Conservation (phyloP, 2,329 filamentous ascomycete genomes). For the Colletotrichum spaethianum region DNA sequence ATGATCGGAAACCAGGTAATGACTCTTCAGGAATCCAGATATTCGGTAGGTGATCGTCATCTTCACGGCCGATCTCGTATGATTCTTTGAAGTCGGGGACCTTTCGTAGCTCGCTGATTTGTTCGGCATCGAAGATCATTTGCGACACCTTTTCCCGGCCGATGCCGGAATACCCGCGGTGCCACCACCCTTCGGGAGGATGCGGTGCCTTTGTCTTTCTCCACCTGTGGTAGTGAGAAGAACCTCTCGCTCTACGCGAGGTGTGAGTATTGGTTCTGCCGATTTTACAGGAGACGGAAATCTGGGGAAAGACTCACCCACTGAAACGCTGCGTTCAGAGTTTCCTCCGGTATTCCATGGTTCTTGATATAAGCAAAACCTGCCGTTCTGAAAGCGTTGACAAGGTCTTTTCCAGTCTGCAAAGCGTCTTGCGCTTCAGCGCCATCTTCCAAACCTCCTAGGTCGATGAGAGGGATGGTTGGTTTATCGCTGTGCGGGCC, state of each 20-base stretch:
- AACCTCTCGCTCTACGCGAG: constrained; percentile 49
- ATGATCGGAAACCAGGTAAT: constrained; percentile 46
- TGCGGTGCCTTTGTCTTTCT: constrained; percentile 52
- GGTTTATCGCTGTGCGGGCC: too few relatives aligned
- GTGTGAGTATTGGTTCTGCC: constrained; percentile 25
- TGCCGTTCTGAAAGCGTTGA: constrained; percentile 49
- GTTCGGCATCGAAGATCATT: constrained; percentile 50
- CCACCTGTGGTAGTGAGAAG: constrained; percentile 50
- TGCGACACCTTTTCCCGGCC: constrained; percentile 54
- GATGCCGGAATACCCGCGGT: constrained; percentile 54
- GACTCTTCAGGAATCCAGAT: constrained; percentile 47
- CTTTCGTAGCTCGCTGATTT: constrained; percentile 45
- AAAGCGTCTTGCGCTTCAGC: neutral
- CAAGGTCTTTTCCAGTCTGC: constrained; percentile 42
- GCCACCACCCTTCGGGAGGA: constrained; percentile 51
- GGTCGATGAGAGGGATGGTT: constrained; percentile 16
- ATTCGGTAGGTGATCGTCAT: constrained; percentile 49
- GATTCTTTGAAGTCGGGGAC: constrained; percentile 57
- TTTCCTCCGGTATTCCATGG: constrained; percentile 51
- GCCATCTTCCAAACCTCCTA: neutral
- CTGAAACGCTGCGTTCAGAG: constrained; percentile 55
- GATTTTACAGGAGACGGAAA: neutral
- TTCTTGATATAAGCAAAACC: constrained; percentile 54
- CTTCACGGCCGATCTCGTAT: constrained; percentile 55
- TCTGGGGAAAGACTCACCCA: constrained; percentile 3